These are phyloP conservation scores for Arthrobotrys pseudoclavata DNA, from an alignment of 2,329 filamentous ascomycete species.

Conservation along the genomic window DNA sequence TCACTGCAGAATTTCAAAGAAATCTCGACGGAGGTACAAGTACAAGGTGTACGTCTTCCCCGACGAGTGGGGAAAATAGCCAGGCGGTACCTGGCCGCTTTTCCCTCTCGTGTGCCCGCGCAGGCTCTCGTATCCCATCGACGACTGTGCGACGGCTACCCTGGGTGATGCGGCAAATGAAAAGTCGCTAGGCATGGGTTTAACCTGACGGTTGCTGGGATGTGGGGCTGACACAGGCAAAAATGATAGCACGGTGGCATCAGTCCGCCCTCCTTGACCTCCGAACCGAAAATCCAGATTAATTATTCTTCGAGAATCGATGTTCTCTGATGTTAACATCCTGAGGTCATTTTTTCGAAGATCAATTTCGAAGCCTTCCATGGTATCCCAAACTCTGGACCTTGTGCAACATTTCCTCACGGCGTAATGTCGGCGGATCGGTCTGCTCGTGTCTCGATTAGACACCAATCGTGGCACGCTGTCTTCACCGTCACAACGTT, in stretches of 20 bases:
- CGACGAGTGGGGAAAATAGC: neutral
- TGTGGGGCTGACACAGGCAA: constrained; percentile 47
- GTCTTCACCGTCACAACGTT: constrained; percentile 13
- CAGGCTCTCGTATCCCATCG: constrained; percentile 28
- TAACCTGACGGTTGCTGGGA: constrained; percentile 24
- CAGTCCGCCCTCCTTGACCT: constrained; percentile 10
- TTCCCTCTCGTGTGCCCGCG: neutral
- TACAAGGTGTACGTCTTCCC: neutral
- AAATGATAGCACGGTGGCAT: constrained; percentile 37
- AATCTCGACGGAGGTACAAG: constrained; percentile 16
- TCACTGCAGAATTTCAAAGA: neutral
- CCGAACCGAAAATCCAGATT: constrained; percentile 25
- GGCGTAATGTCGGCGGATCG: constrained; percentile 24
- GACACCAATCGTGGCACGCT: constrained; percentile 2
- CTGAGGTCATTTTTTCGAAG: constrained; percentile 43
- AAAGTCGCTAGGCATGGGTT: constrained; percentile 60
- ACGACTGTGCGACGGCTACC: constrained; percentile 53
- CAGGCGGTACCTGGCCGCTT: constrained; percentile 9
- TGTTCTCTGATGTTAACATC: constrained; percentile 40
- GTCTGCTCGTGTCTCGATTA: constrained; percentile 3
- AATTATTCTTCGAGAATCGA: constrained; percentile 8
- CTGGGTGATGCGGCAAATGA: constrained; percentile 59
- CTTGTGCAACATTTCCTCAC: constrained; percentile 15
- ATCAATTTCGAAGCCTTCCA: constrained; percentile 31
- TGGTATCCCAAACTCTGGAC: constrained; percentile 18